Evolutionary conservation across 2,329 filamentous ascomycete genomes (phyloP), one percentile per base, ranked within the genome.

Genomic region (Chalara sp.): DNA sequence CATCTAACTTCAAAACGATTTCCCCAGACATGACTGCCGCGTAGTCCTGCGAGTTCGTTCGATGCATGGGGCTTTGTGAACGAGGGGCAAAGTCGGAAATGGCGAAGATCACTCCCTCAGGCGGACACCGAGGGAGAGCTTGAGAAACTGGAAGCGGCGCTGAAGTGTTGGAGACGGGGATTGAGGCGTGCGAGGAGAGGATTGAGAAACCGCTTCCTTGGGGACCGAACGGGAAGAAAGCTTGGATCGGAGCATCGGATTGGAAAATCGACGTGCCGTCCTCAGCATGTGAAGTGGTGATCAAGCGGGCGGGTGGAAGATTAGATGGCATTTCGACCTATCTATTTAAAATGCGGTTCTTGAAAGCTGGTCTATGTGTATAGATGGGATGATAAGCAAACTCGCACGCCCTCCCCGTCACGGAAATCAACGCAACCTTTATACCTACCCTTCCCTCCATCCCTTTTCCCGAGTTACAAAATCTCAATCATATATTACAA

Each of bases 1-100:
- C 58, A 49, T 73, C 71, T 1, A 74, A 61, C 12, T 45, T 56
- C 5, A 71, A 51, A 0, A 68, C 66, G 11, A 72, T 66, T 58
- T 71, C 68, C 3, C 71, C 71, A 1, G 56, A 56, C n/a, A 73
- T 29, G 6, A 74, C 63, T 32, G 69, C 58, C 32, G 57, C 60
- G 48, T 73, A 74, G 56, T 74, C 71, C 6, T 71, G 54, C 45
- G 63, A 72, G 33, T 63, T 46, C 1, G 71, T 73, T 10, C 71
- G 69, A 53, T 73, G 72, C 66, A 73, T 69, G 1, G 70, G 70
- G 6, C 60, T 63, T 7, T 37, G 28, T 11, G 30, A 44, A 28
- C 44, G 32, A 1, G 53, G 51, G 5, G 51, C 44, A 10, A 57
- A 53, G 39, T 61, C 53, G 1, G 52, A 49, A 30, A 52, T 56